Evolutionary conservation across 306 rosid species (phyloP).

Genomic region (Quercus bicolor): DNA sequence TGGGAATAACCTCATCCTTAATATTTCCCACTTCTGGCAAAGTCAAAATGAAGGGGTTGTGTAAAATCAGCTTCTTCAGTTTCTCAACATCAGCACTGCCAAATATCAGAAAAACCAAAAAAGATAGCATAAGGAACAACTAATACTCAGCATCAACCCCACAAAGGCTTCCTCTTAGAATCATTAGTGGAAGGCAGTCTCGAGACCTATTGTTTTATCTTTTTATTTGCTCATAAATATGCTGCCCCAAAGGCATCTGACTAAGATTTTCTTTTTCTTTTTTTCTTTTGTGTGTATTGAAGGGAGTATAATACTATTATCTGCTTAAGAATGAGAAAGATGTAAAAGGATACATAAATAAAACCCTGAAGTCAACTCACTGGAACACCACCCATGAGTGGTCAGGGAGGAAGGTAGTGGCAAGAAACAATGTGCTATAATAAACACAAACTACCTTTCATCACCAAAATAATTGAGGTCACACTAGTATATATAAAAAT

Average conservation of each 20-base stretch:
- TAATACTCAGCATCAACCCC: neutral
- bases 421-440: constrained; percentile 5
- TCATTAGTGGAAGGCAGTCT: neutral
- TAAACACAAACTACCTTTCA: constrained; percentile 15
- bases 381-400: constrained; percentile 1
- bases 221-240: neutral
- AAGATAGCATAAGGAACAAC: constrained; percentile 12
- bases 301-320: neutral
- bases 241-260: neutral
- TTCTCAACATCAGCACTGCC: constrained; percentile 89
- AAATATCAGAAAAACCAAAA: constrained; percentile 18
- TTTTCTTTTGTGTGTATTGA: too few species aligned
- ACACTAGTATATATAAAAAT: constrained; percentile 23
- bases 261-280: too few species aligned
- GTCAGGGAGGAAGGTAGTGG: neutral
- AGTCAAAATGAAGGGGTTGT: constrained; percentile 81
- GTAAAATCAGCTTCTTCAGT: constrained; percentile 85
- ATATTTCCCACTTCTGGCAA: constrained; percentile 77
- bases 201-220: neutral
- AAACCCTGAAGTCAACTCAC: neutral
- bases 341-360: neutral
- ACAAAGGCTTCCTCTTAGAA: constrained; percentile 4
- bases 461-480: neutral
- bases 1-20: constrained; percentile 78
- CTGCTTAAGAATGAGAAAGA: neutral